Evolutionary conservation across 768 basidiomycete genomes (phyloP), one percentile per base, ranked within the genome.

Genomic region (Mrakia hoshinonis): DNA sequence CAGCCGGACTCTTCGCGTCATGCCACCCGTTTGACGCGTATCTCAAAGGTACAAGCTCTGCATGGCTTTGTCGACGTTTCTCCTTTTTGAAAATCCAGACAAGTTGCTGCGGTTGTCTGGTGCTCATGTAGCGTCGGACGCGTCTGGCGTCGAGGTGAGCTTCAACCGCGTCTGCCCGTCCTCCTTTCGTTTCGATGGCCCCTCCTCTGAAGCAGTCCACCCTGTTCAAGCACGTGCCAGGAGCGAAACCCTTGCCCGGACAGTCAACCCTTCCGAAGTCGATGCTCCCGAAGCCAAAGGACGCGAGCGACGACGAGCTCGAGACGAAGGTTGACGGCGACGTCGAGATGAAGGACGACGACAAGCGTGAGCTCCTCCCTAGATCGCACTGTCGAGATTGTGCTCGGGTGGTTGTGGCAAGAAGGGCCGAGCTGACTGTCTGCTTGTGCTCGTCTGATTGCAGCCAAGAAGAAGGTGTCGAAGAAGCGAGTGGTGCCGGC

Each of bases 161-260:
- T 60, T 15, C 54, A 24, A 11, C 26, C 31, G 24, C 34, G 29
- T 38, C 62, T 48, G 38, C 43, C 29, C 43, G 1, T n/a, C 62
- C 43, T 10, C 5, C n/a, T 31, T n/a, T 7, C 62, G 31, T 1
- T 13, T 31, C n/a, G 10, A 22, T 39, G 20, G 11, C 20, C 5
- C 58, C 31, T 2, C 34, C 31, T 13, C 31, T 51, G 26, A 67
- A 61, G 47, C 70, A 72, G 46, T 58, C 70, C 3, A 72, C 70
- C 15, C 46, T 72, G 26, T 67, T 72, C 60, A 67, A 52, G 34
- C 70, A 72, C 64, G 67, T 67, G 46, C 36, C n/a, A 9, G 70
- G 70, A 5, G 65, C 67, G 29, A 65, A 65, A 22, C 65, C 69
- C 11, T 49, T 64, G 9, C 47, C 54, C 0, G 29, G 43, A 20